phyloP scores from a whole-genome alignment of 768 basidiomycete species.

The Arthromyces matolae region DNA sequence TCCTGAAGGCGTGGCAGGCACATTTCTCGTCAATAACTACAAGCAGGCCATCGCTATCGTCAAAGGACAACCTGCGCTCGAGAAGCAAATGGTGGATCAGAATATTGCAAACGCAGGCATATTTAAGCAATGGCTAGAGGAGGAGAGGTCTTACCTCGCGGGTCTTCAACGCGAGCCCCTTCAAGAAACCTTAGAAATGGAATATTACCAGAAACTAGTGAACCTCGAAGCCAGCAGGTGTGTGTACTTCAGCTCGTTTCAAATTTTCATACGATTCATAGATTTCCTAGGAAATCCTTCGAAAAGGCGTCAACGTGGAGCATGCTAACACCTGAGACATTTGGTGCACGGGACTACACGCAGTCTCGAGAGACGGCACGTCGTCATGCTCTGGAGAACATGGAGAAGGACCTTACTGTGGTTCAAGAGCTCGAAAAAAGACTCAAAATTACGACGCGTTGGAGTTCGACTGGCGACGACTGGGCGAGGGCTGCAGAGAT shows the following conservation, averaged over 20 bases:
- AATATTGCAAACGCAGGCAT: not conserved
- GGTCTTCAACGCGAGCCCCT: not conserved
- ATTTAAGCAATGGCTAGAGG: not conserved
- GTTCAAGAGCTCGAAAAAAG: constrained; percentile 13
- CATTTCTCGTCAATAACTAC: constrained; percentile 8
- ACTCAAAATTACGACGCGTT: constrained; percentile 10
- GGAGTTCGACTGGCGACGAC: constrained; percentile 8
- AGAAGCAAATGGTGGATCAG: constrained; percentile 3
- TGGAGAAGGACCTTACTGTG: not conserved
- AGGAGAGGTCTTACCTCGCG: not conserved
- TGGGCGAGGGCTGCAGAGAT: constrained; percentile 6
- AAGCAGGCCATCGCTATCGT: constrained; percentile 1
- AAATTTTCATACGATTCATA: not conserved
- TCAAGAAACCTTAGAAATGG: constrained; percentile 4
- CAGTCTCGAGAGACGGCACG: not conserved
- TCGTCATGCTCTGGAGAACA: not conserved
- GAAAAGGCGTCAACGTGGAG: not conserved
- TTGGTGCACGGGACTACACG: not conserved
- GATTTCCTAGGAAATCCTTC: not conserved
- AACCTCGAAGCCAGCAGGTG: not conserved
- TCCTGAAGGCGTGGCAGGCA: not conserved
- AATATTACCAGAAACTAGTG: constrained; percentile 4
- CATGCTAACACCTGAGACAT: not conserved
- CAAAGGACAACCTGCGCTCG: not conserved
- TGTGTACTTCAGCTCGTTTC: not conserved